These are phyloP conservation scores for Hypholoma sublateritium DNA, from an alignment of 768 basidiomycete species.

Conservation along the genomic window DNA sequence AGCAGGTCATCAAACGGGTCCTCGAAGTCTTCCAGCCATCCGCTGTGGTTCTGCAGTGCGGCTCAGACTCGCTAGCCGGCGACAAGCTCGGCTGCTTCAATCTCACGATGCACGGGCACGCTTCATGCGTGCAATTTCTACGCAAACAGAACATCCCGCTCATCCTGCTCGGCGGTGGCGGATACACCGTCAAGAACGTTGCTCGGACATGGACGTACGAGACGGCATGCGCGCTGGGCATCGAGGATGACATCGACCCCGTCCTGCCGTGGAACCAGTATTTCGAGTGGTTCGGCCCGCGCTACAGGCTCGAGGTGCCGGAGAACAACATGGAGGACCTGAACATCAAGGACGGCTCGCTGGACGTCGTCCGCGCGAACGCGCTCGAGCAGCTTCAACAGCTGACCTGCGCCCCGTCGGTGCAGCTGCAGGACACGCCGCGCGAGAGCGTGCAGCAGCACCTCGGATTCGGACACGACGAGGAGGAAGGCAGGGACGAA, in stretches of 20 bases:
- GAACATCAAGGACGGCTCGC: slow-evolving; percentile 76
- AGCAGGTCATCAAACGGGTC: slow-evolving; percentile 79
- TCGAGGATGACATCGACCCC: slow-evolving; percentile 73
- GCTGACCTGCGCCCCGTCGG: slow-evolving; percentile 72
- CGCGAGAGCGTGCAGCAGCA: slow-evolving; percentile 64
- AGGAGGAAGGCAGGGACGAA: slow-evolving; percentile 54
- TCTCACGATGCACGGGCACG: slow-evolving; percentile 93
- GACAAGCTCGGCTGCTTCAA: slow-evolving; percentile 98
- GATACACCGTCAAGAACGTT: slow-evolving; percentile 97
- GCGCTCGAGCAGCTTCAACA: slow-evolving; percentile 46
- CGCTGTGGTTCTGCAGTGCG: slow-evolving; percentile 91
- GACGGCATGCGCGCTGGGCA: slow-evolving; percentile 91
- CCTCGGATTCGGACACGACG: slow-evolving; percentile 53
- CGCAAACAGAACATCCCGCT: slow-evolving; percentile 81
- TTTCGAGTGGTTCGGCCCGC: slow-evolving; percentile 97
- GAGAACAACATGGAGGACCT: slow-evolving; percentile 94
- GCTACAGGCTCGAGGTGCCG: slow-evolving; percentile 89
- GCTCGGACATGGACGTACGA: slow-evolving; percentile 95
- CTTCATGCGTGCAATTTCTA: slow-evolving; percentile 85
- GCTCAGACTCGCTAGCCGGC: slow-evolving; percentile 91
- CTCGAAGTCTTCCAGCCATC: slow-evolving; percentile 87
- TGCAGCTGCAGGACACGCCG: slow-evolving; percentile 83
- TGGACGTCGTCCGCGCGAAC: slow-evolving; percentile 60
- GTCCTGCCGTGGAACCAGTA: slow-evolving; percentile 87
- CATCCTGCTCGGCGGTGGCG: slow-evolving; percentile 92